phyloP scores from a whole-genome alignment of 306 rosid genomes.

The Rosa persica region DNA sequence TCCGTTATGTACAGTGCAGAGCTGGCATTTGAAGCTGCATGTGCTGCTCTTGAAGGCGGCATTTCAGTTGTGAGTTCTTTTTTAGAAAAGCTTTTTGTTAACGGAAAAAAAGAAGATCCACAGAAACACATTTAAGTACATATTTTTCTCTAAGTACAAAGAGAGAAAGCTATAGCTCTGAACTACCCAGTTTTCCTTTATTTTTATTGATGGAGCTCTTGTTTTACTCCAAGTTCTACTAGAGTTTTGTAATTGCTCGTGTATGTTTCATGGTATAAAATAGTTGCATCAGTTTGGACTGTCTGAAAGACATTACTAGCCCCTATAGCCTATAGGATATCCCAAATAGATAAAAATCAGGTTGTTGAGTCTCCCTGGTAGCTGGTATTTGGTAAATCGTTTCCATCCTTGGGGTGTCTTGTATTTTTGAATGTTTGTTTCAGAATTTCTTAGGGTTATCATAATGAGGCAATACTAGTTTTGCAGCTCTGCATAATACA shows the following conservation, averaged over 20 bases:
- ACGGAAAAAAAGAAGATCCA: not conserved
- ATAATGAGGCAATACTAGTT: not conserved
- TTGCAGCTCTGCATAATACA: no score
- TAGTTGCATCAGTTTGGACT: slow-evolving; percentile 13
- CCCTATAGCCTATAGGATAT: slow-evolving; percentile 10
- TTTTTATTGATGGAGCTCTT: not conserved
- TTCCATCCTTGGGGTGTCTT: not conserved
- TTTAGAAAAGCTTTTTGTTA: not conserved
- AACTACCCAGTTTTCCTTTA: not conserved
- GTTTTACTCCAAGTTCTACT: not conserved
- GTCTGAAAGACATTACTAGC: not conserved
- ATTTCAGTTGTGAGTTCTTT: slow-evolving; percentile 72
- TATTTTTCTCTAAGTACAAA: not conserved
- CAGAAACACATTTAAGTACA: not conserved
- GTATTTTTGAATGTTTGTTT: slow-evolving; percentile 9
- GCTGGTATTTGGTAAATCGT: not conserved
- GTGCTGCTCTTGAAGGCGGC: slow-evolving; percentile 82
- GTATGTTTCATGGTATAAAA: slow-evolving; percentile 3
- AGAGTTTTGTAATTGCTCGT: not conserved
- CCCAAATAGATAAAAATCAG: slow-evolving; percentile 1
- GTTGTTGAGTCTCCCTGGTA: slow-evolving; percentile 11
- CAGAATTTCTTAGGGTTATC: not conserved
- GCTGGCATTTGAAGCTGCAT: slow-evolving; percentile 81
- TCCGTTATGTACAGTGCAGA: slow-evolving; percentile 54
- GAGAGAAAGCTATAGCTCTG: not conserved